Evolutionary conservation across 148 eudicot species (phyloP).

Genomic region (Diospyros lotus): DNA sequence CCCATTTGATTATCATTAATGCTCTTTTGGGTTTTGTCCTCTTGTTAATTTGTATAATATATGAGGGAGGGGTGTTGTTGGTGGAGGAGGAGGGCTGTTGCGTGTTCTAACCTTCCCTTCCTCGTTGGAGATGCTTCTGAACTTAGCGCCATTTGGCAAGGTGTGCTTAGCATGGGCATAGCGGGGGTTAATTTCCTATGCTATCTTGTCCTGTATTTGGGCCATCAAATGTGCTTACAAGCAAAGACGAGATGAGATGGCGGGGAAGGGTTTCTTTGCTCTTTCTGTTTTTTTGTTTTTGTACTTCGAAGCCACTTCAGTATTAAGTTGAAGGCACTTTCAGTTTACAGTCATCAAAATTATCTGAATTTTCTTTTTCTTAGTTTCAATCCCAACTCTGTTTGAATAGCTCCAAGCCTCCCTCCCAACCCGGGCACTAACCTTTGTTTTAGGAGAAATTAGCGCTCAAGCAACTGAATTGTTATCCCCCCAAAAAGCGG

Average conservation of each 20-base stretch:
- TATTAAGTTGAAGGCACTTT: constrained; percentile 5
- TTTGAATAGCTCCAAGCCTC: constrained; percentile 10
- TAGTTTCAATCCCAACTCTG: constrained; percentile 18
- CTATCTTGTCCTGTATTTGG: background rate
- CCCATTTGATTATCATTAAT: background rate
- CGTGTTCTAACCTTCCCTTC: background rate
- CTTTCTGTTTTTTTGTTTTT: constrained; percentile 8
- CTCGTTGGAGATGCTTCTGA: background rate
- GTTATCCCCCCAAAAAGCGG: constrained; percentile 8
- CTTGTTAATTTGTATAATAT: background rate
- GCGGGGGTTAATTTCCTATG: background rate
- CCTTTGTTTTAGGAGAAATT: constrained; percentile 45
- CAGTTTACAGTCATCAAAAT: constrained; percentile 6
- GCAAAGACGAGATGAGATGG: constrained; percentile 39
- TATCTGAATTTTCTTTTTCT: constrained; percentile 9
- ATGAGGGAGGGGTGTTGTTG: constrained; percentile 6
- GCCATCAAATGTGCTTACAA: constrained; percentile 34
- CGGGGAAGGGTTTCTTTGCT: background rate
- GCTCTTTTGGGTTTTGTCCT: background rate
- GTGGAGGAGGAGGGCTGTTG: constrained; percentile 9
- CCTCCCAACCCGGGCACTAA: constrained; percentile 4
- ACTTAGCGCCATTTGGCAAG: constrained; percentile 19
- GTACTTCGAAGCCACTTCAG: constrained; percentile 67
- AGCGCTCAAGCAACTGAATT: constrained; percentile 45
- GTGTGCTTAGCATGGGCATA: background rate